Evolutionary conservation across 805 yeast species (phyloP).

Genomic region (Saccharomycopsis malanga): DNA sequence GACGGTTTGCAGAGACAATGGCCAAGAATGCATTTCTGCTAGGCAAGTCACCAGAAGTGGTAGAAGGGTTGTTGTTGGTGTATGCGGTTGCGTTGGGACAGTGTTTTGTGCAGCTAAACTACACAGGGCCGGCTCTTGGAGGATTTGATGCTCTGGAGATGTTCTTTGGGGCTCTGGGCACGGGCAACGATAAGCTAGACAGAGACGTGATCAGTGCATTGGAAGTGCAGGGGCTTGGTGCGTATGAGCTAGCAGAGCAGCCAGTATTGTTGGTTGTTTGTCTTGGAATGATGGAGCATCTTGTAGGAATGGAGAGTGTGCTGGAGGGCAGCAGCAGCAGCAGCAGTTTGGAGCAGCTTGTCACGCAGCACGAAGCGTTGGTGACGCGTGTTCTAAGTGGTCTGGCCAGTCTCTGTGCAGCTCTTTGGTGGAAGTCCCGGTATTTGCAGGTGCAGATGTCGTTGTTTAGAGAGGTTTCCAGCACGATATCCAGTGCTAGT

Average conservation of each 20-base stretch:
- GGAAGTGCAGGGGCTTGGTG: slow-evolving; percentile 58
- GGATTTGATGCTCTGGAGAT: slow-evolving; percentile 9
- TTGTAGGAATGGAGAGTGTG: slow-evolving; percentile 29
- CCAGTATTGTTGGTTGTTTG: slow-evolving; percentile 42
- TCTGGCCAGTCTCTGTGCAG: slow-evolving; percentile 41
- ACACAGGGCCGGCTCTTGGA: slow-evolving; percentile 68
- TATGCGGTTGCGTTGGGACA: slow-evolving; percentile 59
- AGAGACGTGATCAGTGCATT: slow-evolving; percentile 34
- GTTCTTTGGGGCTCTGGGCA: slow-evolving; percentile 20
- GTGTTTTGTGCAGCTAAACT: slow-evolving; percentile 65
- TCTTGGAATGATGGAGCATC: slow-evolving; percentile 36
- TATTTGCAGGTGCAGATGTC: slow-evolving; percentile 58
- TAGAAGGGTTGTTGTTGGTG: slow-evolving; percentile 1
- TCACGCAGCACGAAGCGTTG: slow-evolving; percentile 23
- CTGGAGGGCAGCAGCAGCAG: slow-evolving; percentile 6
- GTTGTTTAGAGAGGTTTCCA: slow-evolving; percentile 55
- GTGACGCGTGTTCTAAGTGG: no score
- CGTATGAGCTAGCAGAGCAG: slow-evolving; percentile 53
- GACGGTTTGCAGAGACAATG: not conserved
- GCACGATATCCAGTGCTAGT: slow-evolving; percentile 29
- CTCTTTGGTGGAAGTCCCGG: slow-evolving; percentile 73
- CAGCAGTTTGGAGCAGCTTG: not conserved
- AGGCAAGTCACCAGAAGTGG: not conserved
- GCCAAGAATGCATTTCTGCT: not conserved
- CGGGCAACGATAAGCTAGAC: not conserved